A percentile compares a stretch with the other conserved stretches of the same genome.
phyloP scores from a whole-genome alignment of 2,329 filamentous ascomycete species.

The Myriosclerotinia scirpicola region DNA sequence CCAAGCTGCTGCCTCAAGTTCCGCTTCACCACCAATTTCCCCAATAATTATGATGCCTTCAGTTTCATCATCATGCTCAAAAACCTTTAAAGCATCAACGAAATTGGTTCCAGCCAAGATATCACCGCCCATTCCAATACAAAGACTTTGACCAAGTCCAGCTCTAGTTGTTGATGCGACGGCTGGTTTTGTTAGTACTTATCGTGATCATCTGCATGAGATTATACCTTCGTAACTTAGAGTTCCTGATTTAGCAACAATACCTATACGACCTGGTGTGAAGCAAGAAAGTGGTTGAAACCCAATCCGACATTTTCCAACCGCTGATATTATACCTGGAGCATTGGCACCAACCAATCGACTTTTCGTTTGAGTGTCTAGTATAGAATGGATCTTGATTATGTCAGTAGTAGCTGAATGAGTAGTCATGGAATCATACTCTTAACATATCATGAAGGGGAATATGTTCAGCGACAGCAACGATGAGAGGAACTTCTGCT shows the following conservation, averaged over 20 bases:
- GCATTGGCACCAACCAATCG: slow-evolving; percentile 71
- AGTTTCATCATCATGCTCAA: slow-evolving; percentile 64
- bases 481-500: slow-evolving; percentile 72
- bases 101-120: slow-evolving; percentile 72
- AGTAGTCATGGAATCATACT: slow-evolving; percentile 44
- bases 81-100: slow-evolving; percentile 65
- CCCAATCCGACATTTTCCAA: slow-evolving; percentile 67
- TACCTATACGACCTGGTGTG: slow-evolving; percentile 64
- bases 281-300: slow-evolving; percentile 78
- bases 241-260: slow-evolving; percentile 73
- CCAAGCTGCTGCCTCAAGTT: slow-evolving; percentile 71
- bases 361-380: slow-evolving; percentile 67
- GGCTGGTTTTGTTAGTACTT: slow-evolving; percentile 43
- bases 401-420: background rate
- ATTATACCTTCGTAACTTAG: slow-evolving; percentile 63
- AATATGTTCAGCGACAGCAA: slow-evolving; percentile 74
- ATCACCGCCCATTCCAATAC: slow-evolving; percentile 73
- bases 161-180: slow-evolving; percentile 69
- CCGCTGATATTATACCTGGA: slow-evolving; percentile 71
- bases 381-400: slow-evolving; percentile 62
- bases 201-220: background rate
- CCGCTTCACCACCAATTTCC: slow-evolving; percentile 65
- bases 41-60: slow-evolving; percentile 67
- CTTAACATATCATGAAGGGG: slow-evolving; percentile 71
- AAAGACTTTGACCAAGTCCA: slow-evolving; percentile 69